A percentile compares a stretch with the other conserved stretches of the same genome.
Conservation (phyloP, 2,329 filamentous ascomycete genomes). For the Aureobasidium lini region DNA sequence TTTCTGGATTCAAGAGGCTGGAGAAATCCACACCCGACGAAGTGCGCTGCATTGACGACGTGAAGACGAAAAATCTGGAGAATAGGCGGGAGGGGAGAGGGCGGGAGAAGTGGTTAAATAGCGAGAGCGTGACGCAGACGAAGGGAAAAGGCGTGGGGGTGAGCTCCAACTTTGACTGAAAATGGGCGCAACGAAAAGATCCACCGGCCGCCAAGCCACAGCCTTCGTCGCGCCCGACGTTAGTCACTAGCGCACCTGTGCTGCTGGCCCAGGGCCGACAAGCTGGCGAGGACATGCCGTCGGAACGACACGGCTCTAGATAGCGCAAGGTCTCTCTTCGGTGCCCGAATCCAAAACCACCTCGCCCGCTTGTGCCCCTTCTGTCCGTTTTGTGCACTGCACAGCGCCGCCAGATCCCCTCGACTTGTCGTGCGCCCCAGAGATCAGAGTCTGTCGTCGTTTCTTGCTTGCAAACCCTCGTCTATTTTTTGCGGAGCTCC, state of each 20-base stretch:
- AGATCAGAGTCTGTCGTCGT: not conserved
- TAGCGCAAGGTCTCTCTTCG: conserved; percentile 13
- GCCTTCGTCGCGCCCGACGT: conserved; percentile 10
- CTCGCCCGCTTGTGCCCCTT: conserved; percentile 5
- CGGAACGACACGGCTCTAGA: conserved; percentile 10
- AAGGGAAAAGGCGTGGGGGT: conserved; percentile 13
- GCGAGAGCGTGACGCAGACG: conserved; percentile 12
- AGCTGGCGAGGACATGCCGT: conserved; percentile 11
- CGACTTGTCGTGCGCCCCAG: not conserved
- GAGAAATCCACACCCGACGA: conserved; percentile 67
- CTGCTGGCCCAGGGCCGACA: conserved; percentile 10
- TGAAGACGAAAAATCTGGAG: conserved; percentile 10
- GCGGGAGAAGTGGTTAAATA: conserved; percentile 14
- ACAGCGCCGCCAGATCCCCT: not conserved
- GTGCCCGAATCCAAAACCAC: conserved; percentile 2
- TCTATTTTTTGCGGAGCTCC: conserved; percentile 1
- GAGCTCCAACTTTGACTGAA: conserved; percentile 13
- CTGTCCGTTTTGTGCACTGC: conserved; percentile 8
- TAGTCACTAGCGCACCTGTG: conserved; percentile 14
- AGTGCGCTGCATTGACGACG: conserved; percentile 57
- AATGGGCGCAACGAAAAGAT: conserved; percentile 11
- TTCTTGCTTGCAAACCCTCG: not conserved
- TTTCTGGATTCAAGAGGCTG: conserved; percentile 63
- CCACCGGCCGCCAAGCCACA: conserved; percentile 13
- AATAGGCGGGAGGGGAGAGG: conserved; percentile 13